Conservation (phyloP, 78 protist genomes). For the Chrysochromulina tobinii region DNA sequence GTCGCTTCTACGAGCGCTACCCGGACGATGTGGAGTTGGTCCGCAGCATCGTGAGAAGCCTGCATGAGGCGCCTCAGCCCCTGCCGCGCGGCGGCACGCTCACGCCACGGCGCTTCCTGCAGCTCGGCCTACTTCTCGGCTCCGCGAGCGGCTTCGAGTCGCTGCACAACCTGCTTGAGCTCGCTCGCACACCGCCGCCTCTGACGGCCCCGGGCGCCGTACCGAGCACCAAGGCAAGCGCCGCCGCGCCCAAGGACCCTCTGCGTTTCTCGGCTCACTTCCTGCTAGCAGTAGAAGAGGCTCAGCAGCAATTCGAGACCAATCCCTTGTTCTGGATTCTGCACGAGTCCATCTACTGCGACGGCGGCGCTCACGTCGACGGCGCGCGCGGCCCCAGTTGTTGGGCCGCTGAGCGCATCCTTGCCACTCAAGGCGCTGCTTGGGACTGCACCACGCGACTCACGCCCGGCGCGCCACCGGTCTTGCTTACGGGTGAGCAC, state of each 20-base stretch:
- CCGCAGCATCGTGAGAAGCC: not conserved
- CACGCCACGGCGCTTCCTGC: slow-evolving; percentile 22
- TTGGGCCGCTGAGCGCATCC: slow-evolving; percentile 22
- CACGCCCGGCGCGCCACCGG: not conserved
- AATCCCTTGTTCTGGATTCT: slow-evolving; percentile 18
- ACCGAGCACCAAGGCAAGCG: too few relatives aligned
- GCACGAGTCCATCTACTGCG: slow-evolving; percentile 49
- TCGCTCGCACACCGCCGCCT: too few relatives aligned
- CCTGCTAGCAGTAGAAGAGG: not conserved
- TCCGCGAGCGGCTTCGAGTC: slow-evolving; percentile 2
- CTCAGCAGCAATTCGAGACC: not conserved
- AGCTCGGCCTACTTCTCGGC: slow-evolving; percentile 41
- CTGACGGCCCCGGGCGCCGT: not conserved
- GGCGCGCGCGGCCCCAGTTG: not conserved
- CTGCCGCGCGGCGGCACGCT: not conserved
- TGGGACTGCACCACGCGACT: not conserved
- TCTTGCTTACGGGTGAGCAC: not conserved
- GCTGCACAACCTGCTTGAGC: slow-evolving; percentile 37
- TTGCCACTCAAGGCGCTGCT: not conserved
- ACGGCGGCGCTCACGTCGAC: not conserved
- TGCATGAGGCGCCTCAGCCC: not conserved
- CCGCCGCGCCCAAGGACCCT: not conserved
- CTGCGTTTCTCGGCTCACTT: not conserved
- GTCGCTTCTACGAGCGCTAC: slow-evolving; percentile 16
- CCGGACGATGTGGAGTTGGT: not conserved